phyloP scores from a whole-genome alignment of 768 basidiomycete species.

The Psilocybe cyanescens region DNA sequence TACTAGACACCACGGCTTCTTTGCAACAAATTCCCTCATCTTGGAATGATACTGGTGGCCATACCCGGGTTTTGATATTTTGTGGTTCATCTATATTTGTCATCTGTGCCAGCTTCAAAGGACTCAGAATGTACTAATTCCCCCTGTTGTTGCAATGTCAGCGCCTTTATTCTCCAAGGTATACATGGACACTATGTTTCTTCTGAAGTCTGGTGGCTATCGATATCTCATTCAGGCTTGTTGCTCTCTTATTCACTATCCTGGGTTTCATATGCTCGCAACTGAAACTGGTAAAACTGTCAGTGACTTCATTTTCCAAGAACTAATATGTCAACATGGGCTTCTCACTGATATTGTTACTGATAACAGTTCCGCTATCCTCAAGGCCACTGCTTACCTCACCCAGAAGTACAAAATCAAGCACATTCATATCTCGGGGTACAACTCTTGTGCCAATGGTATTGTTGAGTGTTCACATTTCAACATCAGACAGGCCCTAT shows the following conservation, averaged over 20 bases:
- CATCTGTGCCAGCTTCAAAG: background rate
- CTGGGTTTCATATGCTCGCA: slow-evolving; percentile 13
- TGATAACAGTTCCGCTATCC: slow-evolving; percentile 33
- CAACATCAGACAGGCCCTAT: slow-evolving; percentile 31
- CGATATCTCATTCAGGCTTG: background rate
- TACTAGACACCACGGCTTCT: slow-evolving; percentile 28
- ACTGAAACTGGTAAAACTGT: slow-evolving; percentile 28
- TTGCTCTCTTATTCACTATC: slow-evolving; percentile 15
- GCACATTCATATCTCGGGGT: slow-evolving; percentile 42
- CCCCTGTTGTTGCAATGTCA: background rate
- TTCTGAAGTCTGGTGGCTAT: background rate
- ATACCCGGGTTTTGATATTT: background rate
- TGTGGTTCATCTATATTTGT: background rate
- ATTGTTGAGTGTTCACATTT: slow-evolving; percentile 33
- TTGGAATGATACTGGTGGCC: slow-evolving; percentile 6
- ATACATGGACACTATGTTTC: background rate
- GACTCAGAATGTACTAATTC: background rate
- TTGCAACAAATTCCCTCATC: slow-evolving; percentile 18
- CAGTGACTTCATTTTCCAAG: slow-evolving; percentile 33
- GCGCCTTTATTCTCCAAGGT: background rate
- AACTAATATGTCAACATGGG: slow-evolving; percentile 34
- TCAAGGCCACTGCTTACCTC: slow-evolving; percentile 12
- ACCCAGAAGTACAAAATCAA: slow-evolving; percentile 31
- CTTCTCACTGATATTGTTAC: slow-evolving; percentile 36
- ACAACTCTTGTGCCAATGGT: slow-evolving; percentile 43